Percentiles rank a stretch among this genome's conserved stretches.
Conservation (phyloP, 2,329 filamentous ascomycete genomes). For the Xylaria sp. region DNA sequence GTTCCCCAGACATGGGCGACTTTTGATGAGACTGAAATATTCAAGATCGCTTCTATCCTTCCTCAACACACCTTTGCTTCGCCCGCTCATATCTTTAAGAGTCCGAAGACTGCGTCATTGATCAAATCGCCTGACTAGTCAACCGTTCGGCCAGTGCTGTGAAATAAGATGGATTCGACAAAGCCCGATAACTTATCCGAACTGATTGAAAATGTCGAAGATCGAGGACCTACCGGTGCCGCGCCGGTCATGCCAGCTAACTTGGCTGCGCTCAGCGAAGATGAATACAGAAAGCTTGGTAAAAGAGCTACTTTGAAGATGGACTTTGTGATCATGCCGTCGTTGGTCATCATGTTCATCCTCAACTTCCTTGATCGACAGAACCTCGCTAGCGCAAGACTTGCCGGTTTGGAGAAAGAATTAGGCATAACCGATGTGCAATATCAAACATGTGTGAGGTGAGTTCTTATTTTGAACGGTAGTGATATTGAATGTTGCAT, state of each 20-base stretch:
- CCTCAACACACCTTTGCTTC: neutral
- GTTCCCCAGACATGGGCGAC: neutral
- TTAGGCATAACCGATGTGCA: conserved; percentile 48
- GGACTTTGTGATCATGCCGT: conserved; percentile 45
- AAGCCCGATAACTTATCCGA: conserved; percentile 31
- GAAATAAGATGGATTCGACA: conserved; percentile 23
- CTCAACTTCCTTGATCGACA: conserved; percentile 48
- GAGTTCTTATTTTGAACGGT: conserved; percentile 11
- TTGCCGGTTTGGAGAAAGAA: conserved; percentile 49
- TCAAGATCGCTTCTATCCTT: neutral
- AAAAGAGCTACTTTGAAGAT: conserved; percentile 45
- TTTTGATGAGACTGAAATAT: neutral
- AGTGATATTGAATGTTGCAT: neutral
- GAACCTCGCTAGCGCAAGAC: conserved; percentile 50
- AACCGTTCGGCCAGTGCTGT: neutral
- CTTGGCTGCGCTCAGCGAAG: conserved; percentile 38
- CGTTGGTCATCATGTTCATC: conserved; percentile 44
- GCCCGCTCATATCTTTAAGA: too few species aligned
- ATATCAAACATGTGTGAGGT: conserved; percentile 51
- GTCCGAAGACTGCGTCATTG: too few species aligned
- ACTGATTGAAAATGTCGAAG: conserved; percentile 26
- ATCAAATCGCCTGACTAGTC: neutral
- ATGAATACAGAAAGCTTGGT: conserved; percentile 38
- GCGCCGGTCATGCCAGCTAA: conserved; percentile 37
- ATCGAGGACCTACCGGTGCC: neutral